These are phyloP conservation scores for Apiospora sp. DNA, from an alignment of 2,329 filamentous ascomycete genomes.

Conservation along the genomic window DNA sequence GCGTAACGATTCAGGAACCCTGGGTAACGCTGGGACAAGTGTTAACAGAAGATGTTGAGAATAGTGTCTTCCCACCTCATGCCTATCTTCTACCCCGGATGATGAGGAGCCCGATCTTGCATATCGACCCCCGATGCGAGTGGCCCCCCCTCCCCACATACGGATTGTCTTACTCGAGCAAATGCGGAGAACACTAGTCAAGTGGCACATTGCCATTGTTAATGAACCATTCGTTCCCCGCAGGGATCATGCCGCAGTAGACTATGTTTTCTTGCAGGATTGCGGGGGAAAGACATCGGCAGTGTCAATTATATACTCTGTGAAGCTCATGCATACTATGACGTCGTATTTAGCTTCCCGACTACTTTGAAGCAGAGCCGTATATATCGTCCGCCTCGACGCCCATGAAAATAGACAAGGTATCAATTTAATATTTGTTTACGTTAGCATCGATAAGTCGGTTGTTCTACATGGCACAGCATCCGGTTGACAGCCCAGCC, in stretches of 20 bases:
- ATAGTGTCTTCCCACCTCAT: not conserved
- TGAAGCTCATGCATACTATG: not conserved
- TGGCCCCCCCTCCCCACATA: not conserved
- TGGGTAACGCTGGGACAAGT: not conserved
- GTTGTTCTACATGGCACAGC: too few species aligned
- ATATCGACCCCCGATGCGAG: not conserved
- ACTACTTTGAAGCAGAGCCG: not conserved
- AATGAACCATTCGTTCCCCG: not conserved
- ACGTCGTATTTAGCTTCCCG: not conserved
- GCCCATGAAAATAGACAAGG: not conserved
- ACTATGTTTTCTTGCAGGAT: not conserved
- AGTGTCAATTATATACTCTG: not conserved
- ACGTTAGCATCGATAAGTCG: too few species aligned
- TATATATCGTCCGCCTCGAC: not conserved
- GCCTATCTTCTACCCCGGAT: not conserved
- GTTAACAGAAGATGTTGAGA: not conserved
- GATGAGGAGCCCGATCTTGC: not conserved
- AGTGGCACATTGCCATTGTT: not conserved
- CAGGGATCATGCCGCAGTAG: not conserved
- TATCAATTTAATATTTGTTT: not conserved
- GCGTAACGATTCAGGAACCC: too few species aligned
- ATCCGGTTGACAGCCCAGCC: too few species aligned
- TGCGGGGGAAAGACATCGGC: not conserved
- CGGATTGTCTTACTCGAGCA: not conserved
- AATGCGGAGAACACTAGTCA: slow-evolving; percentile 14